Conservation (phyloP, 2,329 filamentous ascomycete genomes). For the Colletotrichum noveboracense region DNA sequence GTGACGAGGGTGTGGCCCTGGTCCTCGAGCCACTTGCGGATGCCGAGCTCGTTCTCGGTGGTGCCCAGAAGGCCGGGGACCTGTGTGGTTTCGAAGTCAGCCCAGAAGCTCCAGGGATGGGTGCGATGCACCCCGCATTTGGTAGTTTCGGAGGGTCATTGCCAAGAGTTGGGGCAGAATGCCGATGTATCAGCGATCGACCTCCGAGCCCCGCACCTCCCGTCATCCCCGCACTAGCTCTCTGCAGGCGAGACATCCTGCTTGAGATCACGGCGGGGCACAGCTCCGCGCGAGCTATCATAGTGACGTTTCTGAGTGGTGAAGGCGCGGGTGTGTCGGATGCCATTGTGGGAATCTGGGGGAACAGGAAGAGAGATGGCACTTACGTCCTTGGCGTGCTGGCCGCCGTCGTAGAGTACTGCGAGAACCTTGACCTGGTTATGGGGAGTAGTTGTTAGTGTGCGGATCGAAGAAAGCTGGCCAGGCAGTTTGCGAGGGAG, state of each 20-base stretch:
- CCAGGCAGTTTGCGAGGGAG: slow-evolving; percentile 45
- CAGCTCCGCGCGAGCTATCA: slow-evolving; percentile 13
- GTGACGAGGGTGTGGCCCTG: slow-evolving; percentile 96
- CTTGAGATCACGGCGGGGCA: slow-evolving; percentile 4
- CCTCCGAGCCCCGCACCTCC: slow-evolving; percentile 21
- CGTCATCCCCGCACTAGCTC: slow-evolving; percentile 19
- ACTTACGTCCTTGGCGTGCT: slow-evolving; percentile 85
- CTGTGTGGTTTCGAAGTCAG: slow-evolving; percentile 38
- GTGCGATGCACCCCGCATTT: slow-evolving; percentile 20
- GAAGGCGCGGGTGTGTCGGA: not conserved
- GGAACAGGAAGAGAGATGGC: not conserved
- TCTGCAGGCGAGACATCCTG: not conserved
- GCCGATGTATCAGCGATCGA: slow-evolving; percentile 24
- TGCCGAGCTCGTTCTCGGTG: slow-evolving; percentile 96
- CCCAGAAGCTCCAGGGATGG: not conserved
- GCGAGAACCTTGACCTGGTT: slow-evolving; percentile 90
- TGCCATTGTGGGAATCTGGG: not conserved
- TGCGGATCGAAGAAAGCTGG: slow-evolving; percentile 60
- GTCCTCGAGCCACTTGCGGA: slow-evolving; percentile 97
- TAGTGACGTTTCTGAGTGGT: slow-evolving; percentile 7
- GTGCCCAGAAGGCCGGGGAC: slow-evolving; percentile 88
- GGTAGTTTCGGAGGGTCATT: not conserved
- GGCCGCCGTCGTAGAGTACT: slow-evolving; percentile 89
- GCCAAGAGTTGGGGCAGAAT: slow-evolving; percentile 14
- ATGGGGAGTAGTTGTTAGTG: slow-evolving; percentile 51